phyloP scores from a whole-genome alignment of 495 filamentous ascomycete species.

The Beverwykella pulmonaria region DNA sequence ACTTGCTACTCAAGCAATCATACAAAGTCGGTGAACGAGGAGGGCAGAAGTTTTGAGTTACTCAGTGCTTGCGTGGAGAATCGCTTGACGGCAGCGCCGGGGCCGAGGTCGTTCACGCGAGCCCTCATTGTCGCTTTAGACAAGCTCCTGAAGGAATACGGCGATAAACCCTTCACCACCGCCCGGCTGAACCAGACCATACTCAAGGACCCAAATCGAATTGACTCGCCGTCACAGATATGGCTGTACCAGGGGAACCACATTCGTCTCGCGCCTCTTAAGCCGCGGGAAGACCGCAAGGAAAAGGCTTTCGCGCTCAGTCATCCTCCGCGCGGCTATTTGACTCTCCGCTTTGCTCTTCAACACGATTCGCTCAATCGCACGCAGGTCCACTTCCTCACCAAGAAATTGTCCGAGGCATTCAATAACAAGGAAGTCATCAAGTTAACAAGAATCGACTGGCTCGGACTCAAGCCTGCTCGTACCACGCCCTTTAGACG shows the following conservation, averaged over 20 bases:
- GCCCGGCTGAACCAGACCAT: slow-evolving; percentile 31
- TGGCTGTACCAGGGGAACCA: slow-evolving; percentile 32
- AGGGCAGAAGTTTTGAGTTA: slow-evolving; percentile 26
- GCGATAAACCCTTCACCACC: slow-evolving; percentile 25
- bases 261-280: slow-evolving; percentile 29
- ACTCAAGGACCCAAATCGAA: slow-evolving; percentile 15
- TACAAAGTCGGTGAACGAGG: slow-evolving; percentile 29
- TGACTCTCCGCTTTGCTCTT: slow-evolving; percentile 32
- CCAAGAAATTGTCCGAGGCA: slow-evolving; percentile 21
- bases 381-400: slow-evolving; percentile 27
- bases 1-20: slow-evolving; percentile 40
- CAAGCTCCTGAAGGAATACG: slow-evolving; percentile 22
- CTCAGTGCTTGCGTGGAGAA: slow-evolving; percentile 23
- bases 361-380: slow-evolving; percentile 23
- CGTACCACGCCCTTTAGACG: slow-evolving; percentile 29
- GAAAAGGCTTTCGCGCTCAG: background rate
- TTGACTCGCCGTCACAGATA: slow-evolving; percentile 28
- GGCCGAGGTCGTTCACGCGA: slow-evolving; percentile 32
- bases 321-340: slow-evolving; percentile 19
- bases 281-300: slow-evolving; percentile 10
- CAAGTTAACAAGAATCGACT: slow-evolving; percentile 28
- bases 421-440: slow-evolving; percentile 29
- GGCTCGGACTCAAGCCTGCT: slow-evolving; percentile 33
- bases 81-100: slow-evolving; percentile 21
- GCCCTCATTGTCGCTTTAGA: slow-evolving; percentile 32